Base-by-base conservation (phyloP, 2,329 filamentous ascomycete species). In the Fusarium staphyleae region DNA sequence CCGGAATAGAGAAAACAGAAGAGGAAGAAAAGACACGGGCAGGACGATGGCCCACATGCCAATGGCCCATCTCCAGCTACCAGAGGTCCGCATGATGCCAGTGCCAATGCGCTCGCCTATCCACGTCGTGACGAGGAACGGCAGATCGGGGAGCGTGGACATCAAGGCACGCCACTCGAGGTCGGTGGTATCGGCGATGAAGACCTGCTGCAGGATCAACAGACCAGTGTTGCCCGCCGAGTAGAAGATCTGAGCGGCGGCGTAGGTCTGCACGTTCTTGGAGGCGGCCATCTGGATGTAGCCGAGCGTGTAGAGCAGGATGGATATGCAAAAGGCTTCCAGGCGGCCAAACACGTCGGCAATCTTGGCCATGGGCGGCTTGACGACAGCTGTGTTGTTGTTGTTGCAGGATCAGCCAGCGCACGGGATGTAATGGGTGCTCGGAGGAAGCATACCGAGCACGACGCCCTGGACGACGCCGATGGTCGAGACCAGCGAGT, bases 51-150 rank as follows among this genome's bases (percentile, higher is more conserved):
- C 79, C 83, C 57, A 87, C 60, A 87, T 82, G 26, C 78, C 84
- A 62, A 85, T 86, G 6, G 83, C 84, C 83, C 82, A 86, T 67
- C 84, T 74, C 84, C 84, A 87, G n/a, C 70, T 77, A 2, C 76
- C 69, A 11, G 70, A 69, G 1, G 30, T 36, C 3, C 30, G 28
- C 9, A 71, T 69, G 3, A 84, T 69, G 29, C 86, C 76, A 22
- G 67, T 43, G 12, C 56, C 53, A 14, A 65, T 55, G 2, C 43
- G 71, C 2, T 75, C 71, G 2, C 84, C 85, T 30, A 85, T 76
- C 80, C 84, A 88, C 4, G 85, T 79, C 8, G 82, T 87, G 52
- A 83, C 74, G 13, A 87, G 73, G 62, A 86, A 87, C 0, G 85
- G 84, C 13, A 82, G 72, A 57, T 84, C 81, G 3, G 84, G 83